Conservation (phyloP, 768 basidiomycete species). For the Auriculariales sp. region DNA sequence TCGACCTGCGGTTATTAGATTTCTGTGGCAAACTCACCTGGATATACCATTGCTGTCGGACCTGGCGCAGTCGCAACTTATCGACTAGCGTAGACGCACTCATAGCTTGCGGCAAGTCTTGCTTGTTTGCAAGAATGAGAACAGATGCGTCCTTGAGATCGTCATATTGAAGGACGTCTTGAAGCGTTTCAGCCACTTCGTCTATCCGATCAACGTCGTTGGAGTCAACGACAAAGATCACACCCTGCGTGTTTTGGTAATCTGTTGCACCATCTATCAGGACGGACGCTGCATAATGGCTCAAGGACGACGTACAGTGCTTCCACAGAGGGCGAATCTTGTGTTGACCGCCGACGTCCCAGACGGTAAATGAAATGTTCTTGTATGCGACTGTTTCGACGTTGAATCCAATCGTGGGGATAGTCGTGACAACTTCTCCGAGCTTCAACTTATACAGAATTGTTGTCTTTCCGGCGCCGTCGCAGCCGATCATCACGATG, state of each 20-base stretch:
- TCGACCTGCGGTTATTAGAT: slow-evolving; percentile 4
- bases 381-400: slow-evolving; percentile 46
- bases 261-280: slow-evolving; percentile 34
- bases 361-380: slow-evolving; percentile 38
- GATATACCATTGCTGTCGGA: slow-evolving; percentile 95
- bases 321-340: slow-evolving; percentile 31
- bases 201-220: slow-evolving; percentile 32
- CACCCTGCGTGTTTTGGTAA: slow-evolving; percentile 38
- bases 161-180: slow-evolving; percentile 26
- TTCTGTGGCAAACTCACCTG: slow-evolving; percentile 39
- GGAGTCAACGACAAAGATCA: slow-evolving; percentile 55
- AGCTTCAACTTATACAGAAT: slow-evolving; percentile 29
- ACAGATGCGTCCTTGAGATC: slow-evolving; percentile 90
- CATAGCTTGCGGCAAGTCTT: slow-evolving; percentile 99
- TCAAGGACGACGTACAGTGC: slow-evolving; percentile 49
- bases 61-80: slow-evolving; percentile 94
- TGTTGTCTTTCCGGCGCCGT: slow-evolving; percentile 31
- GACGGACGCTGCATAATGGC: slow-evolving; percentile 5
- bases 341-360: slow-evolving; percentile 53
- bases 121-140: slow-evolving; percentile 99
- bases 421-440: slow-evolving; percentile 23
- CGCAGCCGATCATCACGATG: slow-evolving; percentile 21
- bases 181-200: slow-evolving; percentile 38
- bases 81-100: slow-evolving; percentile 98
- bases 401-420: slow-evolving; percentile 36